Evolutionary conservation across 225 moss, liverwort and hornwort genomes (phyloP).

Genomic region (Rhytidiadelphus loreus): DNA sequence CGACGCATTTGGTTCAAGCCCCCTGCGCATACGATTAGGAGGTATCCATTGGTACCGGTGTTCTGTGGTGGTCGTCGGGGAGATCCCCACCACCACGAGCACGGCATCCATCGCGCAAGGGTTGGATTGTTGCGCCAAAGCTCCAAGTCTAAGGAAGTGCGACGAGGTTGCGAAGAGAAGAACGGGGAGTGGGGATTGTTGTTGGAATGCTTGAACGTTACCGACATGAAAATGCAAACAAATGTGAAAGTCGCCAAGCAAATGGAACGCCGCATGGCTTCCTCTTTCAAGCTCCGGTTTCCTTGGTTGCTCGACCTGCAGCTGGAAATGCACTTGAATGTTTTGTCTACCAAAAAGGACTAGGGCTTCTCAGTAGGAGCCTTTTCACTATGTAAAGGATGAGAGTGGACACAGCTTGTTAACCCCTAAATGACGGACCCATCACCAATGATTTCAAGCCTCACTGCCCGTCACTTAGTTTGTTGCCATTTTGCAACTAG

Average conservation of each 20-base stretch:
- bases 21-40: conserved; percentile 21
- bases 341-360: neutral
- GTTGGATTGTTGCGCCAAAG: neutral
- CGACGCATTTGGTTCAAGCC: conserved; percentile 54
- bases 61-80: neutral
- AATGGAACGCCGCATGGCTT: neutral
- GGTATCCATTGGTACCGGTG: conserved; percentile 19
- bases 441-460: too few relatives aligned
- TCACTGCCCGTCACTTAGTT: too few relatives aligned
- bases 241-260: neutral
- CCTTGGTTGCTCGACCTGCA: neutral
- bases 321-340: neutral
- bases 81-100: conserved; percentile 18
- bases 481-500: too few relatives aligned
- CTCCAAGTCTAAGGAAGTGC: neutral
- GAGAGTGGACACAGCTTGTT: fast-evolving
- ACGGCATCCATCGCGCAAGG: conserved; percentile 4
- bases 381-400: too few relatives aligned
- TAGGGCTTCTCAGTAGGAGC: too few relatives aligned
- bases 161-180: neutral
- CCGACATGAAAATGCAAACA: neutral
- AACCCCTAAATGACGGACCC: too few relatives aligned
- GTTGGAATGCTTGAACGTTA: neutral
- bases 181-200: neutral
- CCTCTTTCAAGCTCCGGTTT: neutral